Percentiles rank a stretch among this genome's conserved stretches.
These are phyloP conservation scores for Purpureocillium takamizusanense DNA, from an alignment of 2,329 filamentous ascomycete species.

Conservation along the genomic window DNA sequence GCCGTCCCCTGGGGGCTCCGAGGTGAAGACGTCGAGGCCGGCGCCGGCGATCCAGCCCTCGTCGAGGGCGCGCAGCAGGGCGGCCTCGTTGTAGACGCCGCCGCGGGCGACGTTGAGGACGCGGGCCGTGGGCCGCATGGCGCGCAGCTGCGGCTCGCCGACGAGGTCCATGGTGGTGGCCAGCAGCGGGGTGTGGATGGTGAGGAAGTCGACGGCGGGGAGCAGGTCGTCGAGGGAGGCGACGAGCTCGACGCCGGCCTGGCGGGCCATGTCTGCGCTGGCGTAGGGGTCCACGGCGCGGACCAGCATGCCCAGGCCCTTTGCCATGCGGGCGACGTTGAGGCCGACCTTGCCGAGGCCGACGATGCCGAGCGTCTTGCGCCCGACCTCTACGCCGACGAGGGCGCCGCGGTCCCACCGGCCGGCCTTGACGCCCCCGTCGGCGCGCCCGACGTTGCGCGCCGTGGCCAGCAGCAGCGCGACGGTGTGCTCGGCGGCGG, in stretches of 20 bases:
- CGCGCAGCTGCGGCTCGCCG: slow-evolving; percentile 52
- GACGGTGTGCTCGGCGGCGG: slow-evolving; percentile 71
- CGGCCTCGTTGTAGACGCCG: slow-evolving; percentile 70
- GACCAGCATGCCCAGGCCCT: slow-evolving; percentile 68
- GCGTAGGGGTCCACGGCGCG: slow-evolving; percentile 71
- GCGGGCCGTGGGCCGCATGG: slow-evolving; percentile 65
- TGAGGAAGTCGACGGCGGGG: slow-evolving; percentile 63
- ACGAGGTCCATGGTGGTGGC: slow-evolving; percentile 70
- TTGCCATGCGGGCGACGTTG: slow-evolving; percentile 70
- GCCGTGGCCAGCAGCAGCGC: slow-evolving; percentile 66
- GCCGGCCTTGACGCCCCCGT: slow-evolving; percentile 58
- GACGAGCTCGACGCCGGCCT: slow-evolving; percentile 58
- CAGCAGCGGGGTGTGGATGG: slow-evolving; percentile 72
- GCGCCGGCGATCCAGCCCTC: slow-evolving; percentile 65
- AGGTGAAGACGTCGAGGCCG: slow-evolving; percentile 71
- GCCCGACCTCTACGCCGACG: slow-evolving; percentile 69
- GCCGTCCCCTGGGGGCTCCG: slow-evolving; percentile 54
- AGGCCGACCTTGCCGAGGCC: slow-evolving; percentile 78
- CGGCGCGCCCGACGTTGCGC: slow-evolving; percentile 63
- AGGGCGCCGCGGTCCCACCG: slow-evolving; percentile 69
- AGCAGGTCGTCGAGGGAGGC: slow-evolving; percentile 49
- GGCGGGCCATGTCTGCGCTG: slow-evolving; percentile 58
- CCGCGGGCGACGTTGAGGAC: slow-evolving; percentile 74
- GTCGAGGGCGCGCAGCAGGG: slow-evolving; percentile 61
- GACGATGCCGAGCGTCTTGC: slow-evolving; percentile 68